Percentiles rank a stretch among this genome's conserved stretches.
Evolutionary conservation across 2,329 filamentous ascomycete genomes (phyloP).

Genomic region (Alternaria sp.): DNA sequence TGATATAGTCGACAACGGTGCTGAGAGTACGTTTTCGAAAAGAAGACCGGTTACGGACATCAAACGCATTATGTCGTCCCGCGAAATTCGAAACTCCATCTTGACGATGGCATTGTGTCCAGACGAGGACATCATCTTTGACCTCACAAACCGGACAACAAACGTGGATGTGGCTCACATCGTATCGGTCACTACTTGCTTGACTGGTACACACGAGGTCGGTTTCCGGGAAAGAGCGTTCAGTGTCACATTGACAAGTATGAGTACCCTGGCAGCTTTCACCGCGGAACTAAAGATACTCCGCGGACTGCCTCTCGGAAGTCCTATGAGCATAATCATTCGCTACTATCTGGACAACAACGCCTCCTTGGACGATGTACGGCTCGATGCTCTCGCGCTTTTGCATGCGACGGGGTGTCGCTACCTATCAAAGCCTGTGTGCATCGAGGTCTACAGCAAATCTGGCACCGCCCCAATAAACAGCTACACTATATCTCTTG

Average conservation of each 20-base stretch:
- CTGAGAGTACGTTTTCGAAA: neutral
- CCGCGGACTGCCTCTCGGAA: neutral
- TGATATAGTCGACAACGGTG: neutral
- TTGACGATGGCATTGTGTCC: neutral
- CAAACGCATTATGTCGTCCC: neutral
- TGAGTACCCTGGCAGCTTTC: neutral
- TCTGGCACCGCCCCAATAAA: neutral
- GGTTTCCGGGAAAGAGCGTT: neutral
- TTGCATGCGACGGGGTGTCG: neutral
- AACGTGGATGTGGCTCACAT: neutral
- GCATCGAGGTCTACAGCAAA: neutral
- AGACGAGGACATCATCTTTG: neutral
- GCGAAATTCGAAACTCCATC: neutral
- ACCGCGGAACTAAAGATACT: neutral
- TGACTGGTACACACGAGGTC: neutral
- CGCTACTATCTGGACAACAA: neutral
- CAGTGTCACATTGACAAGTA: neutral
- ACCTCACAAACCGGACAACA: neutral
- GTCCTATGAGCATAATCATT: neutral
- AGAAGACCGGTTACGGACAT: neutral
- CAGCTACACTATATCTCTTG: neutral
- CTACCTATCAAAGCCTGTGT: neutral
- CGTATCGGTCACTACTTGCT: neutral
- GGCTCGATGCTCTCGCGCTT: neutral
- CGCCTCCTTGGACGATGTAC: neutral